Evolutionary conservation across 2,329 filamentous ascomycete species (phyloP).

Genomic region (Ophiocordyceps sinensis): DNA sequence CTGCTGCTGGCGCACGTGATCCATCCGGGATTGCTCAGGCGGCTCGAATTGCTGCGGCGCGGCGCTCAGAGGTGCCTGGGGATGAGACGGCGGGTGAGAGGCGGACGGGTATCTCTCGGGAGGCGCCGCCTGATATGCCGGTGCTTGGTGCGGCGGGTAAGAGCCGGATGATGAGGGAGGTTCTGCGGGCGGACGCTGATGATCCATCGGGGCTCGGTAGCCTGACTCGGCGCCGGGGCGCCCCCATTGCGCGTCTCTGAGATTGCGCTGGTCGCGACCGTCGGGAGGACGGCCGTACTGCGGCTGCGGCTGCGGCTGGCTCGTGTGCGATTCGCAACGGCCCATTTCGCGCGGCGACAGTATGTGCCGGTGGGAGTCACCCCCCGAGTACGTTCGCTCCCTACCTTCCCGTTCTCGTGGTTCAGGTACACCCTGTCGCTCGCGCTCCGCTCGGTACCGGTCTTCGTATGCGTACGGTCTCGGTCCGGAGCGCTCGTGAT

Average conservation of each 20-base stretch:
- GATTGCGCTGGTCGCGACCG: conserved; percentile 22
- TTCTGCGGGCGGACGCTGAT: conserved; percentile 30
- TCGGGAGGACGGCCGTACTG: conserved; percentile 30
- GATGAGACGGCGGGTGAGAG: conserved; percentile 19
- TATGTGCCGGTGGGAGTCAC: conserved; percentile 29
- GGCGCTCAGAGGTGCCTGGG: conserved; percentile 10
- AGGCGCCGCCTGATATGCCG: conserved; percentile 15
- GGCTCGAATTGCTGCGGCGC: conserved; percentile 29
- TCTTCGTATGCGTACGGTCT: conserved; percentile 36
- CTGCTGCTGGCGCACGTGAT: conserved; percentile 20
- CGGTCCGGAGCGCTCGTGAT: conserved; percentile 32
- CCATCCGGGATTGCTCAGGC: conserved; percentile 33
- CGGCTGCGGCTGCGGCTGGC: conserved; percentile 18
- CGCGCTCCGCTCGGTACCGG: conserved; percentile 34
- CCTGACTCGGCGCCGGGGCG: conserved; percentile 16
- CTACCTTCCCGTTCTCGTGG: conserved; percentile 27
- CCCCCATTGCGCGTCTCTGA: conserved; percentile 19
- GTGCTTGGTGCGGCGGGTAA: conserved; percentile 14
- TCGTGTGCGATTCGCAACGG: conserved; percentile 28
- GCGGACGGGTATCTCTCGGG: conserved; percentile 19
- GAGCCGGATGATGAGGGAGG: conserved; percentile 29
- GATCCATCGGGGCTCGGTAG: conserved; percentile 23
- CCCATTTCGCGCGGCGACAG: conserved; percentile 20
- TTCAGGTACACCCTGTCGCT: conserved; percentile 30
- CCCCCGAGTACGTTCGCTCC: conserved; percentile 33